phyloP scores from a whole-genome alignment of 495 filamentous ascomycete genomes.

The Neurospora discreta region DNA sequence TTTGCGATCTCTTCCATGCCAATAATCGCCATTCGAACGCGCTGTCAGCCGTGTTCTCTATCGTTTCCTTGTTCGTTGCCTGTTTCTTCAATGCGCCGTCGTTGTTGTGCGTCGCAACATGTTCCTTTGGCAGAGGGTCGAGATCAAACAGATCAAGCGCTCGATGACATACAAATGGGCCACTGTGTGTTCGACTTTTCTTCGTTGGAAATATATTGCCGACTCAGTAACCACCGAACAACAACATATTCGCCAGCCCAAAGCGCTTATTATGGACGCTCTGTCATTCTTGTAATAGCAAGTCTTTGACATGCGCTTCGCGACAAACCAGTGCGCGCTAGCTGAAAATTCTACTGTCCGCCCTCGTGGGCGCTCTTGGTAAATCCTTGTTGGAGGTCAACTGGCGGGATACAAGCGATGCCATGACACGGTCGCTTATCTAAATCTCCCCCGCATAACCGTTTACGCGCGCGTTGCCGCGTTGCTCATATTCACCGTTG shows the following conservation, averaged over 20 bases:
- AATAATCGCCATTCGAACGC: neutral
- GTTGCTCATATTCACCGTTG: neutral
- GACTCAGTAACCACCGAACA: too few species aligned
- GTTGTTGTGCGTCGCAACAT: neutral
- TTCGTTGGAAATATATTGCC: neutral
- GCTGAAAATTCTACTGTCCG: neutral
- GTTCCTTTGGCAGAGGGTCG: neutral
- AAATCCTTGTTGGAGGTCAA: neutral
- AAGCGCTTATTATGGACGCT: neutral
- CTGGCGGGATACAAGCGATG: neutral
- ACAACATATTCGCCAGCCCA: neutral
- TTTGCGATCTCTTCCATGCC: neutral
- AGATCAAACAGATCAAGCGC: neutral
- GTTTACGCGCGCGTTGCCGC: neutral
- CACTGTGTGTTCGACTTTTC: neutral
- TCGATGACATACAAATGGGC: neutral
- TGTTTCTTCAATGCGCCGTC: neutral
- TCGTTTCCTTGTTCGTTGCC: neutral
- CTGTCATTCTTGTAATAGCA: neutral
- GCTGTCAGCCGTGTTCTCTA: neutral
- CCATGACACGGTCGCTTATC: neutral
- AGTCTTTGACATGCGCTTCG: neutral
- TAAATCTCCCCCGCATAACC: neutral
- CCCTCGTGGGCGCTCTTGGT: neutral
- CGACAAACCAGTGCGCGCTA: neutral